Conservation (phyloP, 352 stramenopile species). For the Phytophthora uliginosa region DNA sequence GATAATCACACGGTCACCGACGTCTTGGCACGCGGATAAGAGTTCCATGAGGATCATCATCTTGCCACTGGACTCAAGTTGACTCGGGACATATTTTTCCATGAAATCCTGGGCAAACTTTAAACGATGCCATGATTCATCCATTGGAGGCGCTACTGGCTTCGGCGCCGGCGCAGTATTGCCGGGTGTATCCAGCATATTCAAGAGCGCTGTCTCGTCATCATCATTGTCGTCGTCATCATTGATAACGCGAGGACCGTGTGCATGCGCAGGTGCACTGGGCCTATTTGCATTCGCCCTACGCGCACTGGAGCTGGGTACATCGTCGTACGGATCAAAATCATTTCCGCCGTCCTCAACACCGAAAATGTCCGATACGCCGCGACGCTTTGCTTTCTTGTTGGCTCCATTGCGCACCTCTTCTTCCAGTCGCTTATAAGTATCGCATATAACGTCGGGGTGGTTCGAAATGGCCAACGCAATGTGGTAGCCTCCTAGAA, state of each 20-base stretch:
- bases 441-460: slow-evolving; percentile 83
- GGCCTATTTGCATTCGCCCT: slow-evolving; percentile 2
- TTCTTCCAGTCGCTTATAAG: slow-evolving; percentile 70
- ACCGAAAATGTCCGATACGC: slow-evolving; percentile 42
- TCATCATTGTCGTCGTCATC: slow-evolving; percentile 39
- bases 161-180: slow-evolving; percentile 8
- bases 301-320: slow-evolving; percentile 6
- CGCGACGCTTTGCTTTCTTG: slow-evolving; percentile 38
- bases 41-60: slow-evolving; percentile 91
- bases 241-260: slow-evolving; percentile 10
- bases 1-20: slow-evolving; percentile 89
- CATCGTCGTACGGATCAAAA: slow-evolving; percentile 48
- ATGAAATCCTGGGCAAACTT: slow-evolving; percentile 80
- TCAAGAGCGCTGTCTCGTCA: slow-evolving; percentile 56
- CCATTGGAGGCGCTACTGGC: not conserved
- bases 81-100: slow-evolving; percentile 56
- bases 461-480: slow-evolving; percentile 92
- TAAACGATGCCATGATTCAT: slow-evolving; percentile 56
- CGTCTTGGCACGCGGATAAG: slow-evolving; percentile 67
- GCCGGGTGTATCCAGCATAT: slow-evolving; percentile 39
- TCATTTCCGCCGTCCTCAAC: slow-evolving; percentile 70
- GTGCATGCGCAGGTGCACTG: slow-evolving; percentile 1
- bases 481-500: slow-evolving; percentile 90
- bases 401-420: slow-evolving; percentile 51
- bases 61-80: slow-evolving; percentile 84